These are phyloP conservation scores for Solanum habrochaites DNA, from an alignment of 257 asterid species.

Conservation along the genomic window DNA sequence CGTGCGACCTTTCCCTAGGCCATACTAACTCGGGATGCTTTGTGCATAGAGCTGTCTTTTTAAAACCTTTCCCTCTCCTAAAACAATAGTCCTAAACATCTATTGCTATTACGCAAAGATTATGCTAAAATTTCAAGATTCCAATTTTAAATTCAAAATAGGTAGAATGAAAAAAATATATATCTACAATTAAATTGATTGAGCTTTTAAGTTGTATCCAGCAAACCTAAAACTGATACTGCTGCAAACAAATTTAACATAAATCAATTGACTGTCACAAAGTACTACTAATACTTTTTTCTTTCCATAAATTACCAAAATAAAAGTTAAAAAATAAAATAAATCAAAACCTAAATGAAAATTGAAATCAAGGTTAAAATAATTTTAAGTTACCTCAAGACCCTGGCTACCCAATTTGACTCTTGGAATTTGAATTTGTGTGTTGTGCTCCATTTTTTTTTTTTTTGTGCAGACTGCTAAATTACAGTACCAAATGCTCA, in stretches of 20 bases:
- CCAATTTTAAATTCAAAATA: background rate
- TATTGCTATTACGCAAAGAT: background rate
- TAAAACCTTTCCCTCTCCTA: background rate
- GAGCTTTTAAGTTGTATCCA: background rate
- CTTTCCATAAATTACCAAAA: background rate
- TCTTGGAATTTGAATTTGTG: slow-evolving; percentile 27
- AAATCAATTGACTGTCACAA: background rate
- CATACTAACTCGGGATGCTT: background rate
- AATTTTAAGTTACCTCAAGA: slow-evolving; percentile 22
- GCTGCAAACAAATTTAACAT: background rate
- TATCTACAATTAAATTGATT: background rate
- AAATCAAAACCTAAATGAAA: background rate
- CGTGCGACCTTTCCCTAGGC: background rate
- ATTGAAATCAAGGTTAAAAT: background rate
- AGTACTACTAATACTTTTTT: background rate
- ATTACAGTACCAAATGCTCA: background rate
- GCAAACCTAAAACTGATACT: background rate
- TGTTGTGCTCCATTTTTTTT: background rate
- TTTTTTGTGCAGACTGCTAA: background rate
- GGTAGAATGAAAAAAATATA: background rate
- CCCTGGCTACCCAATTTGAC: slow-evolving; percentile 49
- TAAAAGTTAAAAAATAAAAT: background rate
- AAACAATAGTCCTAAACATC: background rate
- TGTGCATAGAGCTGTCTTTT: too few relatives aligned
- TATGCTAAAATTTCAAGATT: background rate